A percentile compares a stretch with the other conserved stretches of the same genome.
Conservation (phyloP, 768 basidiomycete species). For the Rickenella mellea region DNA sequence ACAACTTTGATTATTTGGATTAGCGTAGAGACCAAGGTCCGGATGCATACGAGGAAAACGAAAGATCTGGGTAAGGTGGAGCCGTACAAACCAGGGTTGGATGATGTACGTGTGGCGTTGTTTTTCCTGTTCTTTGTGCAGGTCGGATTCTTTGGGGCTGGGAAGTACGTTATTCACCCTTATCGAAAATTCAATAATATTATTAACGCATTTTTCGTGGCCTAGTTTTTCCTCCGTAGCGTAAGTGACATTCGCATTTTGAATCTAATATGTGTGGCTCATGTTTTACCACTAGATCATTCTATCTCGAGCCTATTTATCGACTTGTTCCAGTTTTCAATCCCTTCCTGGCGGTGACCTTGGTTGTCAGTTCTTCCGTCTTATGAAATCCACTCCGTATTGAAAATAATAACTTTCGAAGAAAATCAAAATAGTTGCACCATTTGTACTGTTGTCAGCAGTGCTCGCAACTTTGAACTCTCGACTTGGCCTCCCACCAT, state of each 20-base stretch:
- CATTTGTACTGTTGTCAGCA: slow-evolving; percentile 68
- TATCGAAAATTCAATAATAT: too few species aligned
- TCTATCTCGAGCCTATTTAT: slow-evolving; percentile 83
- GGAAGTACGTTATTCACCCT: slow-evolving; percentile 57
- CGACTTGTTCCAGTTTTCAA: slow-evolving; percentile 79
- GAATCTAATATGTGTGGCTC: too few species aligned
- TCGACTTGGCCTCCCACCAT: slow-evolving; percentile 59
- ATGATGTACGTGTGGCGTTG: slow-evolving; percentile 63
- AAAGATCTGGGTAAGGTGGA: background rate
- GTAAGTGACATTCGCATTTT: slow-evolving; percentile 26
- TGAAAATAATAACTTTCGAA: too few species aligned
- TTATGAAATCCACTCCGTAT: slow-evolving; percentile 5
- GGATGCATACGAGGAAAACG: background rate
- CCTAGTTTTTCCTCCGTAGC: slow-evolving; percentile 33
- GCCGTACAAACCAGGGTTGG: too few species aligned
- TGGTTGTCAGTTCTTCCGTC: slow-evolving; percentile 47
- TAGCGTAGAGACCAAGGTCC: slow-evolving; percentile 42
- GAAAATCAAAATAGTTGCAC: slow-evolving; percentile 76
- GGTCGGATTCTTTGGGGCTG: slow-evolving; percentile 77
- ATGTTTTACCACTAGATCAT: slow-evolving; percentile 44
- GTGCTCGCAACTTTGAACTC: slow-evolving; percentile 62
- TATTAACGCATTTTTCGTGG: background rate
- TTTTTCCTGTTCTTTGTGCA: slow-evolving; percentile 86
- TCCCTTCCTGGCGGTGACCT: slow-evolving; percentile 72
- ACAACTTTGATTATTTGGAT: slow-evolving; percentile 59